Conservation (phyloP, 306 rosid genomes). For the Lablab purpureus region DNA sequence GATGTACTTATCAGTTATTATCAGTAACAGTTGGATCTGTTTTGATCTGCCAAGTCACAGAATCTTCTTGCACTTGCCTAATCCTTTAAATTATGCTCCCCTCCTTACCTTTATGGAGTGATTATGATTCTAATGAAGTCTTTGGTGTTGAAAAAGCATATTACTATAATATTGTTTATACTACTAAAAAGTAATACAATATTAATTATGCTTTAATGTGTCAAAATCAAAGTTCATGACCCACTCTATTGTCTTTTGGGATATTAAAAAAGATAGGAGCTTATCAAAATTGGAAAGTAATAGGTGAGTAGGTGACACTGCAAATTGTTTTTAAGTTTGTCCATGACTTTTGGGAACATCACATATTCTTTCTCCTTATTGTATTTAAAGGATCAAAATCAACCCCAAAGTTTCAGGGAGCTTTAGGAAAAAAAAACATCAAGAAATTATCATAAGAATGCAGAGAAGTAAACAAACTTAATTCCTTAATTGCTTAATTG, state of each 20-base stretch:
- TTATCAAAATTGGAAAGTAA: constrained; percentile 46
- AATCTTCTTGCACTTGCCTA: constrained; percentile 33
- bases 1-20: not conserved
- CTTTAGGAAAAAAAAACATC: constrained; percentile 1
- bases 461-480: not conserved
- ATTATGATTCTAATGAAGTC: constrained; percentile 16
- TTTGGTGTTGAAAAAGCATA: constrained; percentile 27
- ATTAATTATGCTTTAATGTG: constrained; percentile 25
- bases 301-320: constrained; percentile 20
- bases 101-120: not conserved
- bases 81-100: constrained; percentile 28
- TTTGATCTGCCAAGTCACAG: constrained; percentile 18
- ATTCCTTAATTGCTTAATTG: not conserved
- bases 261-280: constrained; percentile 13
- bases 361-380: constrained; percentile 16
- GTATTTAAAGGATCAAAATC: constrained; percentile 14
- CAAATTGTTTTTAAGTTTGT: constrained; percentile 33
- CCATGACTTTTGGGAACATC: constrained; percentile 43
- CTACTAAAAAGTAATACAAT: not conserved
- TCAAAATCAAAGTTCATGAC: constrained; percentile 45
- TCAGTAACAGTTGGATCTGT: not conserved
- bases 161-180: constrained; percentile 19
- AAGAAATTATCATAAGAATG: not conserved
- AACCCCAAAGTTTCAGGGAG: not conserved
- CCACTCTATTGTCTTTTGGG: constrained; percentile 32